phyloP scores from a whole-genome alignment of 352 stramenopile genomes.

The Synura sp. region DNA sequence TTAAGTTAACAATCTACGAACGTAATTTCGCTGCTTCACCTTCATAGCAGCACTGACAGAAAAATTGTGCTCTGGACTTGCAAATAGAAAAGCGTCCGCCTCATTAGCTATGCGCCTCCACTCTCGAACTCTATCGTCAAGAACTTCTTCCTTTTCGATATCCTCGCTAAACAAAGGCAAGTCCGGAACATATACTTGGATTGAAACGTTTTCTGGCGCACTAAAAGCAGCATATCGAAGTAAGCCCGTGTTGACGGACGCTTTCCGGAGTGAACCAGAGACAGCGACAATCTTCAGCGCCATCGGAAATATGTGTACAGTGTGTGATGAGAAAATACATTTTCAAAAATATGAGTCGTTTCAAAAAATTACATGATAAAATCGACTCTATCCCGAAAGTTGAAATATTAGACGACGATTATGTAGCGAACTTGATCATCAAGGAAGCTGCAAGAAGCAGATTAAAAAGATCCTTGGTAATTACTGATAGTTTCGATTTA shows the following conservation, averaged over 20 bases:
- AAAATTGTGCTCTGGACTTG: background rate
- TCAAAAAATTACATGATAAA: too few species aligned
- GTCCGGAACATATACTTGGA: background rate
- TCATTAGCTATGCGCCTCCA: background rate
- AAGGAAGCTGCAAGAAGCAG: too few species aligned
- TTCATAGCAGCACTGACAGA: background rate
- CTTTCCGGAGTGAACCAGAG: background rate
- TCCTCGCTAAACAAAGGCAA: slow-evolving; percentile 17
- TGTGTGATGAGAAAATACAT: too few species aligned
- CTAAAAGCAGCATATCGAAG: background rate
- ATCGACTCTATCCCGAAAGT: too few species aligned
- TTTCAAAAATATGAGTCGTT: too few species aligned
- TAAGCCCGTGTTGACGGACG: background rate
- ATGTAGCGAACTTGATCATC: too few species aligned
- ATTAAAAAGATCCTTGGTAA: too few species aligned
- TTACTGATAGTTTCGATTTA: too few species aligned
- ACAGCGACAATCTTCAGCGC: slow-evolving; percentile 10
- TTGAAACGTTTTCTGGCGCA: background rate
- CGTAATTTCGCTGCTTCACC: too few species aligned
- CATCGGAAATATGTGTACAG: too few species aligned
- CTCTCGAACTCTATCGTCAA: background rate
- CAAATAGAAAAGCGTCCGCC: background rate
- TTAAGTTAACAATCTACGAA: too few species aligned
- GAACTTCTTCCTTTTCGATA: background rate
- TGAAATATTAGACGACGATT: too few species aligned